Percentiles rank a stretch among this genome's conserved stretches.
Evolutionary conservation across 108 stramenopile genomes (phyloP).

Genomic region (Pinguiococcus pyrenoidosus): DNA sequence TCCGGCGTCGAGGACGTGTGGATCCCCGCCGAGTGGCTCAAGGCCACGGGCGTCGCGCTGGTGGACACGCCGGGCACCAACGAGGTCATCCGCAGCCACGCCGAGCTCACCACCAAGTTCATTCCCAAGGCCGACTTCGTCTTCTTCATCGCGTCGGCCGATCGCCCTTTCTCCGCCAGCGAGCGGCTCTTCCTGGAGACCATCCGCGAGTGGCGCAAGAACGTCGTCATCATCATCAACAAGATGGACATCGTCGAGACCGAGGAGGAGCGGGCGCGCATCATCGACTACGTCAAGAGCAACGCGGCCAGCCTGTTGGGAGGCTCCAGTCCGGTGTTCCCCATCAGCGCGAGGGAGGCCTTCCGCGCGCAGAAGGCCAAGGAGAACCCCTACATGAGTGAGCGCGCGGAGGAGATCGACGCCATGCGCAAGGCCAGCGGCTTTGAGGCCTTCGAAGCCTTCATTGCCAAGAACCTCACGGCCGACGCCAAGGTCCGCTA

Average conservation of each 20-base stretch:
- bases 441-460: conserved; percentile 49
- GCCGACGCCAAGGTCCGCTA: conserved; percentile 53
- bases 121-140: conserved; percentile 64
- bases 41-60: too few species aligned
- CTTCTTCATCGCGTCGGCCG: conserved; percentile 64
- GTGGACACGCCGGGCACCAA: conserved; percentile 75
- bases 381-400: neutral
- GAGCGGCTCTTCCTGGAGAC: conserved; percentile 46
- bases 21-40: neutral
- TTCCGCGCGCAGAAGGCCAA: conserved; percentile 40
- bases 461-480: conserved; percentile 52
- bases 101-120: conserved; percentile 44
- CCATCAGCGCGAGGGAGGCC: conserved; percentile 55
- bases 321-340: conserved; percentile 50
- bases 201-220: conserved; percentile 54
- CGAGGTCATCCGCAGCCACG: conserved; percentile 52
- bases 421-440: conserved; percentile 48
- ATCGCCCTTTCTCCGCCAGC: conserved; percentile 60
- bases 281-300: conserved; percentile 56
- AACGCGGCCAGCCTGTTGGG: conserved; percentile 57
- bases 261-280: conserved; percentile 42
- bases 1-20: neutral
- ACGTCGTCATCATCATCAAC: conserved; percentile 59
- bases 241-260: conserved; percentile 67
- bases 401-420: neutral